phyloP scores from a whole-genome alignment of 257 asterid species.

The Oldenlandia corymbosa region DNA sequence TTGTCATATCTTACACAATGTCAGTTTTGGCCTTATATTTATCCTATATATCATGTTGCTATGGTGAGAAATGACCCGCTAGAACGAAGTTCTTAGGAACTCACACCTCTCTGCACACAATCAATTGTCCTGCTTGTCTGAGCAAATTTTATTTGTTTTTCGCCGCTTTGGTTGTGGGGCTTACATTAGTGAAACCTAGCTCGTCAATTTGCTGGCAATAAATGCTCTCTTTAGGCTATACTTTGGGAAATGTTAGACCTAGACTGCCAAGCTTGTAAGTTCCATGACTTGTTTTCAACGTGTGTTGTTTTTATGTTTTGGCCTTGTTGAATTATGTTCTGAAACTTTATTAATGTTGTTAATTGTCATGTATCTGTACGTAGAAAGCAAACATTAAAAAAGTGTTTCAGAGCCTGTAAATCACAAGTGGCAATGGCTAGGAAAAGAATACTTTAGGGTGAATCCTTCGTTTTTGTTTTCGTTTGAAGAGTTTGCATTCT shows the following conservation, averaged over 20 bases:
- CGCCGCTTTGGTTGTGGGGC: no score
- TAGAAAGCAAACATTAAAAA: not conserved
- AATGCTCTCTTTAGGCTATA: not conserved
- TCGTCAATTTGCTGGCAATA: not conserved
- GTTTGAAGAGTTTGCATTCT: not conserved
- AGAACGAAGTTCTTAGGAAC: no score
- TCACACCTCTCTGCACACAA: no score
- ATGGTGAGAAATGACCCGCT: no score
- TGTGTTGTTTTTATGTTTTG: not conserved
- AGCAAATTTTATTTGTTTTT: no score
- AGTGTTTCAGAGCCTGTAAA: not conserved
- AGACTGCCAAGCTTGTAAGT: not conserved
- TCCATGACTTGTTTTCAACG: not conserved
- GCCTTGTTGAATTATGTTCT: not conserved
- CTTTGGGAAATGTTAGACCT: not conserved
- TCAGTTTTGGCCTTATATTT: not conserved
- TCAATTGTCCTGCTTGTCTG: no score
- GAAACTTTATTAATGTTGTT: not conserved
- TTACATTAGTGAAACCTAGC: not conserved
- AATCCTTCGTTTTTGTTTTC: no score
- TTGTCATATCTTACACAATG: not conserved
- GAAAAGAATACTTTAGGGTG: not conserved
- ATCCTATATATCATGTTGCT: no score
- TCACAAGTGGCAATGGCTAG: not conserved
- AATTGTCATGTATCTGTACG: not conserved